A percentile compares a stretch with the other conserved stretches of the same genome.
Evolutionary conservation across 371 early-diverging fungal genomes (phyloP).

Genomic region (Mucor lusitanicus): DNA sequence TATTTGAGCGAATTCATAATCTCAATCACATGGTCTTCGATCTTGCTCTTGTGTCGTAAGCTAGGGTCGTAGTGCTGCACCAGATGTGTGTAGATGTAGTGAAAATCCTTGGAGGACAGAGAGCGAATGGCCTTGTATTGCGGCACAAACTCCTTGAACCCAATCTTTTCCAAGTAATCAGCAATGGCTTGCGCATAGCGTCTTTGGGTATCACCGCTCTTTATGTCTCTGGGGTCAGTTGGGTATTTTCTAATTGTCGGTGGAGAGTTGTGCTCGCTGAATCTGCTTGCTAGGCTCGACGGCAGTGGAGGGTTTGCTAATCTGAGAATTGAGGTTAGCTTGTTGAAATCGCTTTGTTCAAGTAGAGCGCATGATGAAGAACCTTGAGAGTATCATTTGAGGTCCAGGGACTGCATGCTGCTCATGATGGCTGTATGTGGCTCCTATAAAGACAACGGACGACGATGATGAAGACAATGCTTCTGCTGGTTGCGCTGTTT

Average conservation of each 20-base stretch:
- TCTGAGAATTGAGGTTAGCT: neutral
- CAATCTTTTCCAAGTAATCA: neutral
- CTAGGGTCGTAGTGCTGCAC: neutral
- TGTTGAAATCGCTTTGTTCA: neutral
- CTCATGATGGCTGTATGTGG: neutral
- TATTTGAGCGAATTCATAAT: neutral
- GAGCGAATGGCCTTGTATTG: neutral
- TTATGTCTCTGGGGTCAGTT: neutral
- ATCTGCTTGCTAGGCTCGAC: neutral
- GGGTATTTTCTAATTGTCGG: neutral
- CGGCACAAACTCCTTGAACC: neutral
- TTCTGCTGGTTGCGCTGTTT: neutral
- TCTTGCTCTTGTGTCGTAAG: neutral
- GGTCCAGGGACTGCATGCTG: neutral
- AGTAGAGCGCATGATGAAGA: neutral
- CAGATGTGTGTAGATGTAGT: neutral
- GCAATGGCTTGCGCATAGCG: neutral
- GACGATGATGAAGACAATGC: too few relatives aligned
- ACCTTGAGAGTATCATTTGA: neutral
- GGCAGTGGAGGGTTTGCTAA: neutral
- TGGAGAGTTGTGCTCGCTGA: neutral
- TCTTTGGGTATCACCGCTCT: neutral
- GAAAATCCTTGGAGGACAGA: neutral
- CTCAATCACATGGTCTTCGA: slow-evolving; percentile 11
- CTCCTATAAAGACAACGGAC: too few relatives aligned